Evolutionary conservation across 495 filamentous ascomycete genomes (phyloP).

Genomic region (Aspergillus bridgeri): DNA sequence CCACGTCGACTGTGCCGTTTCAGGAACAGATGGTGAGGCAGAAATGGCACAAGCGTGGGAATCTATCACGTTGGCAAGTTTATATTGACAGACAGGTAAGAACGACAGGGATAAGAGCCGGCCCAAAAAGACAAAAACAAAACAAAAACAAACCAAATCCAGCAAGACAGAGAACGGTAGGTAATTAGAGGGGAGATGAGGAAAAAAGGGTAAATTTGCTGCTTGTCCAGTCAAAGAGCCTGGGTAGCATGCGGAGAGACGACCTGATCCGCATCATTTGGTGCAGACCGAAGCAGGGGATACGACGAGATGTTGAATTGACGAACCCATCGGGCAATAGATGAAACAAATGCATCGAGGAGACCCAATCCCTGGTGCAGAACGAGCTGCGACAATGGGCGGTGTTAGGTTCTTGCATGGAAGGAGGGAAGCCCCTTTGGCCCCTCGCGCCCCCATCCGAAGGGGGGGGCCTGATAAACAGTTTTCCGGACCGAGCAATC

Average conservation of each 20-base stretch:
- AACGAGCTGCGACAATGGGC: constrained; percentile 1
- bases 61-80: neutral
- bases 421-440: constrained; percentile 2
- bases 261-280: neutral
- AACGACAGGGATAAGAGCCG: neutral
- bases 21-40: constrained; percentile 19
- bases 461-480: neutral
- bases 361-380: constrained; percentile 10
- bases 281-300: constrained; percentile 10
- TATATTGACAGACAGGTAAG: neutral
- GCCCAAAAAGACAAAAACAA: neutral
- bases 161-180: neutral
- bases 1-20: constrained; percentile 10
- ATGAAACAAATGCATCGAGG: constrained; percentile 17
- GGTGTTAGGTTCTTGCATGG: constrained; percentile 5
- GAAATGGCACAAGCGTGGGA: neutral
- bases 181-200: neutral
- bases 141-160: neutral
- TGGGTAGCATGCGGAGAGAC: neutral
- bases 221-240: constrained; percentile 5
- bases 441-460: neutral
- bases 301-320: constrained; percentile 1
- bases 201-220: constrained; percentile 1
- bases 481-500: neutral
- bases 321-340: constrained; percentile 8